Percentiles rank a stretch among this genome's conserved stretches.
Conservation (phyloP, 2,329 filamentous ascomycete genomes). For the Didymella segeticola region DNA sequence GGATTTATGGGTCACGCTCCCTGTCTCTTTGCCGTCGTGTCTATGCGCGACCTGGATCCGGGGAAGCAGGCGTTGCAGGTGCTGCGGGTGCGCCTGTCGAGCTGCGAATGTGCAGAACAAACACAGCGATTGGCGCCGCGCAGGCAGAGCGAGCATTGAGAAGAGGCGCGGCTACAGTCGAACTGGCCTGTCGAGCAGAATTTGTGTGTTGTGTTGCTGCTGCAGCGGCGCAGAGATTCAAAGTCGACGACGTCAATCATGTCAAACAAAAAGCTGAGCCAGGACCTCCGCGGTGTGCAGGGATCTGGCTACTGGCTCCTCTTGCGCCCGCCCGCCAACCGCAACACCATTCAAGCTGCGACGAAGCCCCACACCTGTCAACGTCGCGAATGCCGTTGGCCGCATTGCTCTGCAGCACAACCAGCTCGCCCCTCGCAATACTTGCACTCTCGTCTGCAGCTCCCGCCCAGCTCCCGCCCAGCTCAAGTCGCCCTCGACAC, state of each 20-base stretch:
- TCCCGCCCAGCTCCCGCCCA: too few relatives aligned
- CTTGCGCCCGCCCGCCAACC: too few relatives aligned
- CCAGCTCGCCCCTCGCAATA: not conserved
- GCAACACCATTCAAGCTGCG: conserved; percentile 27
- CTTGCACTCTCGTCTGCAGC: not conserved
- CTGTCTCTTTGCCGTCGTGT: not conserved
- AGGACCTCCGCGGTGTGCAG: conserved; percentile 14
- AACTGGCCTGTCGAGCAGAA: not conserved
- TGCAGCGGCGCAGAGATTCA: not conserved
- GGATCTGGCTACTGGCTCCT: too few relatives aligned
- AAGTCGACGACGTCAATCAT: conserved; percentile 29
- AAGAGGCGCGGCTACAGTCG: not conserved
- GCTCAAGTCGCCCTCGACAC: not conserved
- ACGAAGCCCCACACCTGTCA: conserved; percentile 25
- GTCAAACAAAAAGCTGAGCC: conserved; percentile 33
- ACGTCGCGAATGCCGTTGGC: conserved; percentile 14
- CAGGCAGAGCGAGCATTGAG: conserved; percentile 37
- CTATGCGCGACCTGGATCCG: conserved; percentile 31
- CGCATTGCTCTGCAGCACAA: not conserved
- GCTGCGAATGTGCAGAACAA: conserved; percentile 49
- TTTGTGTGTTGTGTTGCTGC: not conserved
- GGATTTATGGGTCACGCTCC: not conserved
- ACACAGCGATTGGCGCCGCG: conserved; percentile 46
- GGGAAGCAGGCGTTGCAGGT: conserved; percentile 42
- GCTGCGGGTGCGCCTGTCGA: conserved; percentile 27